phyloP scores from a whole-genome alignment of 371 early-diverging fungal species.

The Circinella minor region DNA sequence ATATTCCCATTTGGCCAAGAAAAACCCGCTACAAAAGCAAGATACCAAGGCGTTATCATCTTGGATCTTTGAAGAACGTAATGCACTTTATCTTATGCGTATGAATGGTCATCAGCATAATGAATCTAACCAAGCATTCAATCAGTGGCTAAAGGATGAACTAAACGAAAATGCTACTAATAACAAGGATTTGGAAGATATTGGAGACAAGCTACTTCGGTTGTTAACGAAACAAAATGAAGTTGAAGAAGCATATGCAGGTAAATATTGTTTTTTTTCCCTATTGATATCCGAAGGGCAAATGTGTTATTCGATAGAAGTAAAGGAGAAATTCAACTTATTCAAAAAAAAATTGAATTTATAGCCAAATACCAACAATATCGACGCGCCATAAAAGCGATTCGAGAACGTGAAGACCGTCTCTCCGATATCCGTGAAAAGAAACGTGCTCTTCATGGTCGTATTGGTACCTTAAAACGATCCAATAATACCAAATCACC shows the following conservation, averaged over 20 bases:
- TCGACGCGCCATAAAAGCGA: slow-evolving; percentile 50
- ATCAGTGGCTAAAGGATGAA: slow-evolving; percentile 42
- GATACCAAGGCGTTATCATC: slow-evolving; percentile 42
- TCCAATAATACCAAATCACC: slow-evolving; percentile 36
- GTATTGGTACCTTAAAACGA: slow-evolving; percentile 37
- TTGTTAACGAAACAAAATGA: slow-evolving; percentile 40
- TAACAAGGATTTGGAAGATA: slow-evolving; percentile 44
- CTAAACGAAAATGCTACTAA: slow-evolving; percentile 27
- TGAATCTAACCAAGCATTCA: slow-evolving; percentile 38
- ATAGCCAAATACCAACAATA: slow-evolving; percentile 48
- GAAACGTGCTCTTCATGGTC: slow-evolving; percentile 42
- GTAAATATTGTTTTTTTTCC: slow-evolving; percentile 16
- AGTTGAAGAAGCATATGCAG: slow-evolving; percentile 43
- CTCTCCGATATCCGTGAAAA: slow-evolving; percentile 48
- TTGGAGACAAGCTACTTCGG: slow-evolving; percentile 38
- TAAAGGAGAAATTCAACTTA: no score
- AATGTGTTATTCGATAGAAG: no score
- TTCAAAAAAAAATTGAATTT: not conserved
- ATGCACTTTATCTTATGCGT: slow-evolving; percentile 40
- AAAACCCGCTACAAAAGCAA: slow-evolving; percentile 49
- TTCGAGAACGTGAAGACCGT: slow-evolving; percentile 49
- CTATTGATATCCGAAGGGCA: no score
- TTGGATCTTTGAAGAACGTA: slow-evolving; percentile 52
- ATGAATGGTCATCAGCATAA: slow-evolving; percentile 38
- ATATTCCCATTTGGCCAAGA: slow-evolving; percentile 44